phyloP scores from a whole-genome alignment of 495 filamentous ascomycete genomes.

The Lophiostoma macrostomum region DNA sequence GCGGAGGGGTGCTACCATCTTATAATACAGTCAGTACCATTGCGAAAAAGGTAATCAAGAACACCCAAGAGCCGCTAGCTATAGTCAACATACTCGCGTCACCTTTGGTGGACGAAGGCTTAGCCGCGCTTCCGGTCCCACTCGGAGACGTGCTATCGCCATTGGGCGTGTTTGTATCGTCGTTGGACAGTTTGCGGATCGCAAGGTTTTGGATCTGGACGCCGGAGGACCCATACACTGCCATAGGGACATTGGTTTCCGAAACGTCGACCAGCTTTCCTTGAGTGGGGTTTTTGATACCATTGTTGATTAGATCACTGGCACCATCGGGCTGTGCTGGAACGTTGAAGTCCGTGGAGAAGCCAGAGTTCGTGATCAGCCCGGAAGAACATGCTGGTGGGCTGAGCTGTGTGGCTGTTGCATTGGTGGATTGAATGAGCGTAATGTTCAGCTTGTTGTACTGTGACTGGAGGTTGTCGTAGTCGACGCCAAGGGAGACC shows the following conservation, averaged over 20 bases:
- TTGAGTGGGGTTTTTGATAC: slow-evolving; percentile 49
- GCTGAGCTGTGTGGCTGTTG: slow-evolving; percentile 49
- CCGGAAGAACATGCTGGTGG: slow-evolving; percentile 57
- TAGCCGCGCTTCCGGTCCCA: slow-evolving; percentile 1
- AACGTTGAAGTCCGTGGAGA: slow-evolving; percentile 74
- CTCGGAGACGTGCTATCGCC: slow-evolving; percentile 39
- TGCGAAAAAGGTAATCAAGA: slow-evolving; percentile 5
- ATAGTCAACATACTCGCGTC: slow-evolving; percentile 21
- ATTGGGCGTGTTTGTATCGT: slow-evolving; percentile 55
- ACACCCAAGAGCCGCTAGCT: slow-evolving; percentile 1
- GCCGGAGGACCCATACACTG: slow-evolving; percentile 56
- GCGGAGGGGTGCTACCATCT: too few relatives aligned
- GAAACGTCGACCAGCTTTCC: slow-evolving; percentile 60
- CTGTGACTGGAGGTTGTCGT: slow-evolving; percentile 68
- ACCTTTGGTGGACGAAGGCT: slow-evolving; percentile 3
- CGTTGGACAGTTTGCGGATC: slow-evolving; percentile 51
- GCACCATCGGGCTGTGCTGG: slow-evolving; percentile 55
- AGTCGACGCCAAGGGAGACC: slow-evolving; percentile 66
- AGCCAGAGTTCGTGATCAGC: slow-evolving; percentile 59
- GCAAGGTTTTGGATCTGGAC: slow-evolving; percentile 51
- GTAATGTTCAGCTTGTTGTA: slow-evolving; percentile 70
- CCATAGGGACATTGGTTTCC: slow-evolving; percentile 49
- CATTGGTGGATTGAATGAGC: slow-evolving; percentile 57
- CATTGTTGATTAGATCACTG: slow-evolving; percentile 56
- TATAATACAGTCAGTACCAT: slow-evolving; percentile 11